These are phyloP conservation scores for Guillardia theta DNA, from an alignment of 78 protist species.

Conservation along the genomic window DNA sequence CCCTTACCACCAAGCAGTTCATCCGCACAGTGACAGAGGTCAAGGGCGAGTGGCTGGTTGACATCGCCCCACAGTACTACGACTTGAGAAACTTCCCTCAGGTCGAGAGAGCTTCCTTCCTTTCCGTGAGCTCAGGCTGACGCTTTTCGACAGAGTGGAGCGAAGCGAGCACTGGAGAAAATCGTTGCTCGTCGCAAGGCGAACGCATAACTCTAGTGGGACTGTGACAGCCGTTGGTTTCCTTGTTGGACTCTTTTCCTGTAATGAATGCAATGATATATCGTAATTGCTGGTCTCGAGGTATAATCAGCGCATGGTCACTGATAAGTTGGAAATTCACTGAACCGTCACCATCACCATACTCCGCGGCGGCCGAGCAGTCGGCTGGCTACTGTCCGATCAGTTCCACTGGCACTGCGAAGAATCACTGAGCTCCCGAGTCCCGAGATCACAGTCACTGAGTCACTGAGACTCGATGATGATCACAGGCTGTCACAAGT, in stretches of 20 bases:
- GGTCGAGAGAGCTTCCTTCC: too few species aligned
- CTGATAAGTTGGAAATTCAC: not conserved
- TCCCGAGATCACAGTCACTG: too few species aligned
- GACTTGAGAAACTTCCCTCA: constrained; percentile 83
- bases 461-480: too few species aligned
- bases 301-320: not conserved
- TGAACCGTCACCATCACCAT: not conserved
- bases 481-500: too few species aligned
- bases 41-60: not conserved
- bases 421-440: too few species aligned
- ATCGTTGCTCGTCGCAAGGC: not conserved
- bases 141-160: not conserved
- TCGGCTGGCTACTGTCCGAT: too few species aligned
- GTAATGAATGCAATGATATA: not conserved
- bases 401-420: too few species aligned
- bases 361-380: too few species aligned
- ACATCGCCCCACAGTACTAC: constrained; percentile 85
- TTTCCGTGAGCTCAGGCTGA: too few species aligned
- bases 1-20: constrained; percentile 91
- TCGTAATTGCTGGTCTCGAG: not conserved
- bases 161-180: constrained; percentile 3
- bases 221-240: not conserved
- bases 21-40: constrained; percentile 92
- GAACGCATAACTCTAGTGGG: not conserved
- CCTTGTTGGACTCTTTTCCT: not conserved